Base-by-base conservation (phyloP, 331 rosid genomes). In the Arachis monticola region DNA sequence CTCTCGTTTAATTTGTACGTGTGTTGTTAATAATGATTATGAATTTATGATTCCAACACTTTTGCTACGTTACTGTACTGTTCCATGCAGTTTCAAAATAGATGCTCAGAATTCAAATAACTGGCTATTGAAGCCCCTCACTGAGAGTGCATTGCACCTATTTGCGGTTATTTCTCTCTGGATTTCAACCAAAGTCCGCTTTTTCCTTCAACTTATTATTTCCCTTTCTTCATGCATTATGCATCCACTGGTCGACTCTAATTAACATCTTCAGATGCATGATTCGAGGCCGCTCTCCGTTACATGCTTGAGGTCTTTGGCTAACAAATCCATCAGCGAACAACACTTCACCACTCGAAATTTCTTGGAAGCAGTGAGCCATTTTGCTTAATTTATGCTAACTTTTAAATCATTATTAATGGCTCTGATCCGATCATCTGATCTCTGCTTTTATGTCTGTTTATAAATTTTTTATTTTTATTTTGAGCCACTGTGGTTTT, bases 151-250 rank as follows among this genome's bases (percentile, higher is more conserved):
- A 63, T 68, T 93, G 85, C 97, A 93, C 64, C 77, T 93, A 12
- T 93, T 93, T 87, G 90, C 81, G 0, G 91, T 93, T 65, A 83
- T 91, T 82, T 89, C 93, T 60, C 40, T 91, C n/a, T 93, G 96
- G 98, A 83, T 91, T 75, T 91, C 97, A 6, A 91, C 87, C 92
- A 89, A 93, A 85, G 98, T 91, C 22, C 10, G 87, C 69, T 11
- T 11, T 42, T 69, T 27, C 5, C 8, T 59, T 66, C 30, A 27
- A 27, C 30, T 27, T 27, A 27, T 27, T 27, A 27, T 27, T 27
- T 27, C 10, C 13, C 1, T 7, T 6, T 1, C 8, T 0, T 12
- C 4, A 1, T 2, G 38, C 8, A 12, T 47, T 38, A 35, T 35
- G 40, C 6, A 10, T 51, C 45, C 10, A 6, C 5, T 51, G 13